phyloP scores from a whole-genome alignment of 1,284 basidiomycete species.

The Ustilago hordei region DNA sequence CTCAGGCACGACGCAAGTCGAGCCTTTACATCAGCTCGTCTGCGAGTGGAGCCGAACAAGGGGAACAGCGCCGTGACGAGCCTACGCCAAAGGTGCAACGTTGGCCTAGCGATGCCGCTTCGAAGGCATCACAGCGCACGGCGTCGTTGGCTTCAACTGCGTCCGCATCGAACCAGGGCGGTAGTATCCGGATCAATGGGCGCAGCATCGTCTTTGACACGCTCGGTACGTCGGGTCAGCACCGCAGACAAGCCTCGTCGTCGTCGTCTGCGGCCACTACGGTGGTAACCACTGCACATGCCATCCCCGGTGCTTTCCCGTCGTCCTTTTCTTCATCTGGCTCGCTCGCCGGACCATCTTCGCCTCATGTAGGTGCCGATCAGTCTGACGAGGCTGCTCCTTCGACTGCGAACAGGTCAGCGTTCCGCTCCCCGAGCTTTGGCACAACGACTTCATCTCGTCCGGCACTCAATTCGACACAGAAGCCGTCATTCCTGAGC shows the following conservation, averaged over 20 bases:
- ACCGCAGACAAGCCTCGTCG: conserved; percentile 33
- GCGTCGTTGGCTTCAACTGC: conserved; percentile 24
- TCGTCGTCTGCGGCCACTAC: conserved; percentile 30
- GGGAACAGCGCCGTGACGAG: conserved; percentile 5
- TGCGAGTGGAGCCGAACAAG: conserved; percentile 6
- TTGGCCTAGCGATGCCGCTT: conserved; percentile 32
- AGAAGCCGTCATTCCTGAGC: conserved; percentile 44
- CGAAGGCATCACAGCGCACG: conserved; percentile 23
- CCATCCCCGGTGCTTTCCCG: conserved; percentile 45
- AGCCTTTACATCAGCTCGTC: conserved; percentile 41
- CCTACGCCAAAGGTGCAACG: conserved; percentile 31
- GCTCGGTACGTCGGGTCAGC: background rate
- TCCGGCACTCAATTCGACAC: conserved; percentile 9
- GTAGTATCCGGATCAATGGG: conserved; percentile 46
- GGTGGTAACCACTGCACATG: conserved; percentile 33
- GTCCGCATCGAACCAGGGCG: conserved; percentile 16
- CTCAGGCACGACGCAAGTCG: conserved; percentile 35
- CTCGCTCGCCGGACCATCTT: conserved; percentile 22
- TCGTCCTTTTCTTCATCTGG: conserved; percentile 36
- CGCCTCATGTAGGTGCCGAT: conserved; percentile 10
- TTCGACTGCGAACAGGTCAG: background rate
- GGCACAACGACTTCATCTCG: conserved; percentile 9
- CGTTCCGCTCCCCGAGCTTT: conserved; percentile 23
- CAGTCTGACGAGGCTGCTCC: conserved; percentile 8
- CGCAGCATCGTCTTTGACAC: conserved; percentile 44